Conservation (phyloP, 345 rosid species). For the Eutrema yunnanense region DNA sequence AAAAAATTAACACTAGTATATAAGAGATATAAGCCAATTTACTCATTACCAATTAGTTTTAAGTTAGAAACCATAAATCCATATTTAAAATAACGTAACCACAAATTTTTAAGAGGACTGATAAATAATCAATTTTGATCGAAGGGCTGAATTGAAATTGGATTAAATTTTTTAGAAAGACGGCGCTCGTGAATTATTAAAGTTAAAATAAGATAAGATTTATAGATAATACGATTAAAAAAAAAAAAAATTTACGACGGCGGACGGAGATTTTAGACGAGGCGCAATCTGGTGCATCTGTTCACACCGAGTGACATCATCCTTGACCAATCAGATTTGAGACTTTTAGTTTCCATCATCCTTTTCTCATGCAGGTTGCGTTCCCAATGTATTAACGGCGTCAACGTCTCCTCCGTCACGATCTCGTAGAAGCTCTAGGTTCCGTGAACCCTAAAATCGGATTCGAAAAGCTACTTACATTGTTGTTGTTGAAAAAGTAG, state of each 20-base stretch:
- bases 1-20: too few species aligned
- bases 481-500: not conserved
- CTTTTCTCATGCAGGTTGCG: not conserved
- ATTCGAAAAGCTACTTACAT: constrained; percentile 1
- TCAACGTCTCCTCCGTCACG: constrained; percentile 13
- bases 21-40: too few species aligned
- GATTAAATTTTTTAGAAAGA: not conserved
- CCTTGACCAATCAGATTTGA: not conserved
- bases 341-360: not conserved
- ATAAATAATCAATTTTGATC: not conserved
- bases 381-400: constrained; percentile 21
- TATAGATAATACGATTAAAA: not conserved
- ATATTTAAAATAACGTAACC: too few species aligned
- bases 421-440: not conserved
- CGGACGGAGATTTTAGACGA: not conserved
- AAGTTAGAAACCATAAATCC: too few species aligned
- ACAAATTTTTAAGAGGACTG: not conserved
- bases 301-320: not conserved
- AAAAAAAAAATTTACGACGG: not conserved
- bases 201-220: constrained; percentile 11
- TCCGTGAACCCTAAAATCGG: constrained; percentile 24
- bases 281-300: not conserved
- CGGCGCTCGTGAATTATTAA: constrained; percentile 27
- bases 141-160: not conserved
- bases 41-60: too few species aligned